Base-by-base conservation (phyloP, 768 basidiomycete species). In the Ramaria sp. region DNA sequence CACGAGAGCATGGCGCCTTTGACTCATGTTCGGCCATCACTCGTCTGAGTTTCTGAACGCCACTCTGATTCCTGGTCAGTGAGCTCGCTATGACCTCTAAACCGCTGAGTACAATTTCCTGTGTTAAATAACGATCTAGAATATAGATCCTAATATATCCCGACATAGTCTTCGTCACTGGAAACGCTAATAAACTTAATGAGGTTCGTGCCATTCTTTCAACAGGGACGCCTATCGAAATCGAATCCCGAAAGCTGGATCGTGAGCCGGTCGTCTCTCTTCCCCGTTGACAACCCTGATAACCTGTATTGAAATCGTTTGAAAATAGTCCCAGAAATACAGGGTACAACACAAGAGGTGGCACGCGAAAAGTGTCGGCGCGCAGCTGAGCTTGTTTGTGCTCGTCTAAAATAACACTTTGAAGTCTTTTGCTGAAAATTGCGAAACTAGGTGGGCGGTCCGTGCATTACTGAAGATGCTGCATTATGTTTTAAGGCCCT, bases 281-380 rank as follows among this genome's bases (percentile, higher is more conserved):
- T 53, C 12, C 34, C 22, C 19, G 27, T 51, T 3, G 31, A 19
- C 0, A 48, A 46, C 20, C 34, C 34, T 46, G 19, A 22, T 15
- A 27, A n/a, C 30, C 19, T 33, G 24, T 27, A 9, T 48, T 31
- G 48, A 17, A 46, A 50, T n/a, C 24, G 51, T 45, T 30, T 51
- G 39, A 42, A 50, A 52, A 52, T 54, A 97, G 94, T 96, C 31
- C 91, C 92, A 1, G 95, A 99, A 69, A 72, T 98, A 3, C 95
- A 99, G 68, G 95, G 95, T n/a, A 86, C 86, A 4, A 97, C 93
- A 0, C 80, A 84, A 59, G 90, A 97, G 67, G 86, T 99, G 11
- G 91, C 95, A 0, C 77, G 67, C 20, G 92, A 84, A 3, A 99
- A 99, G 70, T 94, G 91, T 68, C 72, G 75, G 60, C 77, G 79